phyloP scores from a whole-genome alignment of 1,139 yeast genomes.

The Geotrichum citri-aurantii region DNA sequence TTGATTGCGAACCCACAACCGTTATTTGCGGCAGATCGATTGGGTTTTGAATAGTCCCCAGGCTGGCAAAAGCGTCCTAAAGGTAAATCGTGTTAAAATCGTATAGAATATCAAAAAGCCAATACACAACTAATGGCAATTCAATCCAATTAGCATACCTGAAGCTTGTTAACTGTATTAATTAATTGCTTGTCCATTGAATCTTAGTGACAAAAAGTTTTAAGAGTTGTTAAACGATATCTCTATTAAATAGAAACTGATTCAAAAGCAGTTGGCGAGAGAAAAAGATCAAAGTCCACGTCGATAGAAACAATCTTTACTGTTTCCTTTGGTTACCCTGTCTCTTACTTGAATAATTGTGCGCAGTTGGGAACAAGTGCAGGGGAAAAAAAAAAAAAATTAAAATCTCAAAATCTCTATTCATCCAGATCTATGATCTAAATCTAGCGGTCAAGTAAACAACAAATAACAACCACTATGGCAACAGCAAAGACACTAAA shows the following conservation, averaged over 20 bases:
- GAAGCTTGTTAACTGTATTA: conserved; percentile 81
- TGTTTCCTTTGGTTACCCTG: neutral
- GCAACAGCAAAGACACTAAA: neutral
- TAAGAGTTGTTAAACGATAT: neutral
- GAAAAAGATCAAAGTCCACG: conserved; percentile 8
- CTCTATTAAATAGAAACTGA: neutral
- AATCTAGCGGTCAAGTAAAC: neutral
- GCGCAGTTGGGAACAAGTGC: neutral
- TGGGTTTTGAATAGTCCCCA: conserved; percentile 52
- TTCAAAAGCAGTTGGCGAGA: neutral
- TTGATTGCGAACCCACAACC: conserved; percentile 92
- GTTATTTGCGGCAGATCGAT: conserved; percentile 91
- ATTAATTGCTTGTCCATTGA: conserved; percentile 85
- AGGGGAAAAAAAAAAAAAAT: neutral
- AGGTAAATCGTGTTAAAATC: conserved; percentile 64
- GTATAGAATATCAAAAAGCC: conserved; percentile 63
- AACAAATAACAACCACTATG: neutral
- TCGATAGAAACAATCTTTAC: neutral
- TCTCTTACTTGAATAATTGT: neutral
- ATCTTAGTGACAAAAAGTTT: neutral
- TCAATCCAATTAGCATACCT: conserved; percentile 22
- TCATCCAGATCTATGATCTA: neutral
- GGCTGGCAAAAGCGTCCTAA: conserved; percentile 89
- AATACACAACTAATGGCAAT: neutral
- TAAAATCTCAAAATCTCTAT: neutral